Conservation (phyloP, 306 rosid species). For the Echinosophora koreensis region DNA sequence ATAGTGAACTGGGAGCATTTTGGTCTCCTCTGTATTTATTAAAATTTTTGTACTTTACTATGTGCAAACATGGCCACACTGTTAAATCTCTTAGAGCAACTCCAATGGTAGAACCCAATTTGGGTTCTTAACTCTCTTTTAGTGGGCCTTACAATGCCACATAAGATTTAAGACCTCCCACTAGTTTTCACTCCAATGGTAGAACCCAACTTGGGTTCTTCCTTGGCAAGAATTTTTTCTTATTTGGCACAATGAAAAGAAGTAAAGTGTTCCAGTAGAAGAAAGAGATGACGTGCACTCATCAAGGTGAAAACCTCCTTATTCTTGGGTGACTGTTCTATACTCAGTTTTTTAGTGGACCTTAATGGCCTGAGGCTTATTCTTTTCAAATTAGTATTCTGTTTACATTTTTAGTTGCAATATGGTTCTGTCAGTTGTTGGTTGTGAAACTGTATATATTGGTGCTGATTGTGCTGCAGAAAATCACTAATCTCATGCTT, state of each 20-base stretch:
- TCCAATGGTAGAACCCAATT: no score
- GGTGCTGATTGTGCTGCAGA: not conserved
- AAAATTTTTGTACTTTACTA: not conserved
- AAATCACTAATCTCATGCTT: not conserved
- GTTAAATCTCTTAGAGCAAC: not conserved
- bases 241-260: conserved; percentile 16
- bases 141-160: no score
- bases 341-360: not conserved
- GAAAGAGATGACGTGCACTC: not conserved
- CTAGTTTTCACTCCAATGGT: no score
- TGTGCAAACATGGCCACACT: not conserved
- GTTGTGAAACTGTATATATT: not conserved
- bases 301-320: not conserved
- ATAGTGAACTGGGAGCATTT: not conserved
- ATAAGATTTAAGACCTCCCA: no score
- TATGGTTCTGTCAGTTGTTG: not conserved
- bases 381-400: conserved; percentile 2
- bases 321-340: not conserved
- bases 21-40: not conserved
- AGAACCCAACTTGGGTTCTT: no score
- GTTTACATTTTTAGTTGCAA: not conserved
- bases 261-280: conserved; percentile 4
- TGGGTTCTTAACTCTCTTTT: no score
- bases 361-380: not conserved
- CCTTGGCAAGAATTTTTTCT: not conserved